Conservation (phyloP, 495 filamentous ascomycete genomes). For the Aspergillus kassunensis region DNA sequence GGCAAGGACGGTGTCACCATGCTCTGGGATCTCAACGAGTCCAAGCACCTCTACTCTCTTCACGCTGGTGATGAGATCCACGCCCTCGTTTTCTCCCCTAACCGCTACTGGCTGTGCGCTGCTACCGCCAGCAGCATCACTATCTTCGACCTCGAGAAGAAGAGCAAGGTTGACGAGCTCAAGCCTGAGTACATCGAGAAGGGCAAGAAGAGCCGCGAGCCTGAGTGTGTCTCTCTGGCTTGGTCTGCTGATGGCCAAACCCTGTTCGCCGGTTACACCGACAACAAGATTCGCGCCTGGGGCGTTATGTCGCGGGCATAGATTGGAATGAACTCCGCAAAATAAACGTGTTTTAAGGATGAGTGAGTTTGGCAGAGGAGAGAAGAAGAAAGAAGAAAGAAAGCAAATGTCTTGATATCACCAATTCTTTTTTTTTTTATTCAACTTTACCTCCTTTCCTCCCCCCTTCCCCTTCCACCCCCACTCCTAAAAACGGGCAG, state of each 20-base stretch:
- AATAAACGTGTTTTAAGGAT: constrained; percentile 32
- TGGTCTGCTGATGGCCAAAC: constrained; percentile 99
- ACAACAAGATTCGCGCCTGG: constrained; percentile 99
- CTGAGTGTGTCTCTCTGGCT: constrained; percentile 94
- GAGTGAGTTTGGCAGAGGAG: constrained; percentile 11
- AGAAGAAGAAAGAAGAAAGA: constrained; percentile 13
- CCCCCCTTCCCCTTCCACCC: constrained; percentile 9
- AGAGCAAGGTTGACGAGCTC: constrained; percentile 99
- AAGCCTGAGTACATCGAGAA: constrained; percentile 96
- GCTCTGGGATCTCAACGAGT: constrained; percentile 99
- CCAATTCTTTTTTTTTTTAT: constrained; percentile 15
- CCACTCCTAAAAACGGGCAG: constrained; percentile 28
- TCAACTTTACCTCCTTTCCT: constrained; percentile 13
- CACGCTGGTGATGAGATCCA: constrained; percentile 99
- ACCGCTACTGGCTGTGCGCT: constrained; percentile 99
- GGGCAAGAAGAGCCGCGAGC: constrained; percentile 98
- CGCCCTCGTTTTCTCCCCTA: constrained; percentile 99
- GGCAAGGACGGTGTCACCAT: constrained; percentile 99
- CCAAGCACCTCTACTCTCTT: constrained; percentile 99
- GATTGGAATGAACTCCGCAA: constrained; percentile 30
- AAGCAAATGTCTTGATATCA: constrained; percentile 17
- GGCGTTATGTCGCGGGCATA: constrained; percentile 80
- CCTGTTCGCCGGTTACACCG: constrained; percentile 98
- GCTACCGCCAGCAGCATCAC: constrained; percentile 96
- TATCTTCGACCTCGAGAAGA: constrained; percentile 99